Percentiles rank a stretch among this genome's conserved stretches.
These are phyloP conservation scores for Curvularia eragrostidis DNA, from an alignment of 2,329 filamentous ascomycete genomes.

Conservation along the genomic window DNA sequence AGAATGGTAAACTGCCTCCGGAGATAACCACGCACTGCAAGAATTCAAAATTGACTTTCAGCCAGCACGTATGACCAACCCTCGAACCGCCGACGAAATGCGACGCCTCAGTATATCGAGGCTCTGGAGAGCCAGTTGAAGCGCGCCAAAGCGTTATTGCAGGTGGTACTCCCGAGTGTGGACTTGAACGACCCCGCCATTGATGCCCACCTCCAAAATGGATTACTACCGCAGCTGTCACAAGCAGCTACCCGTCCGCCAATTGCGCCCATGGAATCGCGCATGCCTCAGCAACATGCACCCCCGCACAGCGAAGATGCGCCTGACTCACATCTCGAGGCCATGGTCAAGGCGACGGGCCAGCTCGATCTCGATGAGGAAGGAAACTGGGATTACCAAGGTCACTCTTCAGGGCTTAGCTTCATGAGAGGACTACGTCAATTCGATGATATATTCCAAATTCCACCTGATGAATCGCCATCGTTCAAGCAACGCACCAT, in stretches of 20 bases:
- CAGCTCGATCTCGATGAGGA: slow-evolving; percentile 90
- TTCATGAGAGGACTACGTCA: slow-evolving; percentile 89
- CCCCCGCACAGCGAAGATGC: slow-evolving; percentile 40
- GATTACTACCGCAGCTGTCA: slow-evolving; percentile 57
- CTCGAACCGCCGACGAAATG: slow-evolving; percentile 88
- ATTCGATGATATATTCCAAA: slow-evolving; percentile 77
- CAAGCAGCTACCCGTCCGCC: slow-evolving; percentile 30
- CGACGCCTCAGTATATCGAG: slow-evolving; percentile 91
- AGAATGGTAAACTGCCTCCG: slow-evolving; percentile 67
- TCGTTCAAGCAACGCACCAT: slow-evolving; percentile 63
- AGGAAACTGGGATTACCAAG: slow-evolving; percentile 94
- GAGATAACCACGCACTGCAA: slow-evolving; percentile 2
- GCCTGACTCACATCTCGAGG: slow-evolving; percentile 75
- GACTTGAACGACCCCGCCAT: slow-evolving; percentile 85
- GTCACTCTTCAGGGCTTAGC: slow-evolving; percentile 87
- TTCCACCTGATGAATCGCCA: slow-evolving; percentile 63
- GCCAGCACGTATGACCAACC: slow-evolving; percentile 84
- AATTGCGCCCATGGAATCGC: slow-evolving; percentile 31
- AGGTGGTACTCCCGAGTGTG: slow-evolving; percentile 80
- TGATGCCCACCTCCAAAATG: slow-evolving; percentile 76
- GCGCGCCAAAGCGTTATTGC: slow-evolving; percentile 80
- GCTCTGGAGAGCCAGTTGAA: slow-evolving; percentile 82
- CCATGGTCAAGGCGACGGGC: slow-evolving; percentile 93
- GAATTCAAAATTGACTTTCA: slow-evolving; percentile 7
- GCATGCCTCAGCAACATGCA: slow-evolving; percentile 28